A percentile compares a stretch with the other conserved stretches of the same genome.
These are phyloP conservation scores for Escallonia herrerae DNA, from an alignment of 129 eudicot genomes.

Conservation along the genomic window DNA sequence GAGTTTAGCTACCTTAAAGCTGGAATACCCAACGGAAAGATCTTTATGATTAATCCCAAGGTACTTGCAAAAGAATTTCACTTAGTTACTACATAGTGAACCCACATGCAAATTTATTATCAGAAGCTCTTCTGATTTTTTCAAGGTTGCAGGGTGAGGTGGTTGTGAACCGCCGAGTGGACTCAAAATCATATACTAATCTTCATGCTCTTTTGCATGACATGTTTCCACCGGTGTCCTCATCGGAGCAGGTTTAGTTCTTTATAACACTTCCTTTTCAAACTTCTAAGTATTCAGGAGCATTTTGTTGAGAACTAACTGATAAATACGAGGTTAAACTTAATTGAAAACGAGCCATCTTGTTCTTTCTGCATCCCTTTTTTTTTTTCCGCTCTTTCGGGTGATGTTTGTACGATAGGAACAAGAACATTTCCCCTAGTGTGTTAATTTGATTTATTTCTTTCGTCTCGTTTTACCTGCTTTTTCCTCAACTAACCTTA, in stretches of 20 bases:
- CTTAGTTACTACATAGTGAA: neutral
- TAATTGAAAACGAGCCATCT: neutral
- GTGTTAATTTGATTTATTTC: neutral
- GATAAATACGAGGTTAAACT: neutral
- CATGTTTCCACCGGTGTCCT: constrained; percentile 69
- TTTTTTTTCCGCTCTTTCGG: neutral
- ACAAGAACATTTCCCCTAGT: neutral
- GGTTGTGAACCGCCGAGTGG: constrained; percentile 66
- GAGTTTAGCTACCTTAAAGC: constrained; percentile 86
- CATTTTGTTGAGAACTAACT: neutral
- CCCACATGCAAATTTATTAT: neutral
- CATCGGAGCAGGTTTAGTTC: constrained; percentile 57
- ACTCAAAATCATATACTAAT: constrained; percentile 77
- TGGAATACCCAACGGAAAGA: constrained; percentile 84
- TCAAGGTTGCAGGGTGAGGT: constrained; percentile 63
- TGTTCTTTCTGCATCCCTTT: neutral
- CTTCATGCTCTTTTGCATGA: constrained; percentile 73
- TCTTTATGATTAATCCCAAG: constrained; percentile 92
- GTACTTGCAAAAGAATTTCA: constrained; percentile 26
- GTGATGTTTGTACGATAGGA: neutral
- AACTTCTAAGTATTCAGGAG: neutral
- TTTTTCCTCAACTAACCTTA: neutral
- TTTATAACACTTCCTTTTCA: neutral
- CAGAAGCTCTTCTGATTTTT: neutral
- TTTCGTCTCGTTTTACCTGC: neutral